Base-by-base conservation (phyloP, 352 stramenopile species). In the Globisporangium lucens region DNA sequence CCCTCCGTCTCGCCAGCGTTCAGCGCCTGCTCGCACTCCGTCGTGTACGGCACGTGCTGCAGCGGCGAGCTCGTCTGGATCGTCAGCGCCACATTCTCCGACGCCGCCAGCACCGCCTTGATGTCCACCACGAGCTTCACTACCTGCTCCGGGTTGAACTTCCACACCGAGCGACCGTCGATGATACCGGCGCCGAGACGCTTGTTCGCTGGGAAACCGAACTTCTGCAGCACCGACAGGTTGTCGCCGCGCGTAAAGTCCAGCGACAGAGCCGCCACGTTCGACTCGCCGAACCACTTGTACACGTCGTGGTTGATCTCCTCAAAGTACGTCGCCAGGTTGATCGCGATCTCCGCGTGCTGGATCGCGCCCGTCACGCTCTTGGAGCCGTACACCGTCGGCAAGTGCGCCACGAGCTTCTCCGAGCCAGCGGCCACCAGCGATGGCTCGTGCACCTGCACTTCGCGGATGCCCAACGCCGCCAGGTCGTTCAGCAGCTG, bases 221-320 rank as follows among this genome's bases (percentile, higher is more conserved):
- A 92, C 79, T 96, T 95, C 65, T 89, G 71, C 22, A 97, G 73
- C 55, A 97, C 69, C 24, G 72, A 80, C 29, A 96, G 68, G 72
- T 90, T 96, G 71, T 97, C 79, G 43, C 89, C 93, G 56, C 93
- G 88, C 27, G 89, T 97, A 70, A 98, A 98, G 77, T 98, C 93
- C 10, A 98, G 80, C 73, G 85, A 96, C 65, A 98, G 75, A 9
- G 87, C 87, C 4, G 78, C 67, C 53, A 97, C 78, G n/a, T 80
- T 80, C 51, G 85, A 87, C 13, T 83, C 71, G 9, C 70, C 73
- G 55, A 96, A 91, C 93, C 93, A 98, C 80, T 96, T 71, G 86
- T 97, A 98, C 66, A 93, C 86, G 24, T 87, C 77, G 65, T 83
- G 63, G 70, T 91, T 81, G 68, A 98, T 87, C 73, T 95, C 93